Conservation (phyloP, 352 stramenopile species). For the Plasmopara halstedii region DNA sequence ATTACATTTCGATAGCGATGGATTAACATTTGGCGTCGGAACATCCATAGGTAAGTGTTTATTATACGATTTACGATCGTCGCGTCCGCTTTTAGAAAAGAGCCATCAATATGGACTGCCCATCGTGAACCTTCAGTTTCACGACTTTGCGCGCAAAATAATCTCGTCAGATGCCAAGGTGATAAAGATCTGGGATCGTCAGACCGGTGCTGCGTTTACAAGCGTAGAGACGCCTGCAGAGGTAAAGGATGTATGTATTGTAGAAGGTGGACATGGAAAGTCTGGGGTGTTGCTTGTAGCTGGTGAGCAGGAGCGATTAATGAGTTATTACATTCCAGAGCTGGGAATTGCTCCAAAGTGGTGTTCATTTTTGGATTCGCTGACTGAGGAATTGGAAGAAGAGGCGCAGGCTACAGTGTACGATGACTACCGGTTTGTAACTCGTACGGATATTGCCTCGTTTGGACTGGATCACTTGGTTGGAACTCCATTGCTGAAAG, state of each 20-base stretch:
- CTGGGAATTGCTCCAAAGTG: conserved; percentile 96
- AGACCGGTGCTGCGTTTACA: conserved; percentile 86
- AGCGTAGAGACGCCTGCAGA: conserved; percentile 97
- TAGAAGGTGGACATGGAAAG: conserved; percentile 82
- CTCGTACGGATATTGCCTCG: conserved; percentile 88
- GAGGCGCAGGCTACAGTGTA: conserved; percentile 91
- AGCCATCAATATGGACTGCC: conserved; percentile 97
- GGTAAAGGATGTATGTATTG: conserved; percentile 94
- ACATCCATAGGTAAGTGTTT: conserved; percentile 90
- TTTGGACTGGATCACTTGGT: conserved; percentile 98
- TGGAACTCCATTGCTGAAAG: conserved; percentile 94
- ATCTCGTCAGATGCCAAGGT: conserved; percentile 95
- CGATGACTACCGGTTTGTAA: conserved; percentile 99
- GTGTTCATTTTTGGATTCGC: conserved; percentile 98
- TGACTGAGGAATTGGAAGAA: conserved; percentile 99
- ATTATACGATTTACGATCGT: conserved; percentile 96
- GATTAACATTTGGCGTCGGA: conserved; percentile 93
- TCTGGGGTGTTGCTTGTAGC: conserved; percentile 96
- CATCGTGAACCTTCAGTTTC: conserved; percentile 93
- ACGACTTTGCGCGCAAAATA: conserved; percentile 84
- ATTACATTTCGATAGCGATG: conserved; percentile 91
- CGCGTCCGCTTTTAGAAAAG: conserved; percentile 91
- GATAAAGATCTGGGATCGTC: conserved; percentile 97
- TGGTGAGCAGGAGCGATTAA: conserved; percentile 94
- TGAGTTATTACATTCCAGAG: conserved; percentile 98